Evolutionary conservation across 768 basidiomycete species (phyloP).

Genomic region (Polyporus arcularius): DNA sequence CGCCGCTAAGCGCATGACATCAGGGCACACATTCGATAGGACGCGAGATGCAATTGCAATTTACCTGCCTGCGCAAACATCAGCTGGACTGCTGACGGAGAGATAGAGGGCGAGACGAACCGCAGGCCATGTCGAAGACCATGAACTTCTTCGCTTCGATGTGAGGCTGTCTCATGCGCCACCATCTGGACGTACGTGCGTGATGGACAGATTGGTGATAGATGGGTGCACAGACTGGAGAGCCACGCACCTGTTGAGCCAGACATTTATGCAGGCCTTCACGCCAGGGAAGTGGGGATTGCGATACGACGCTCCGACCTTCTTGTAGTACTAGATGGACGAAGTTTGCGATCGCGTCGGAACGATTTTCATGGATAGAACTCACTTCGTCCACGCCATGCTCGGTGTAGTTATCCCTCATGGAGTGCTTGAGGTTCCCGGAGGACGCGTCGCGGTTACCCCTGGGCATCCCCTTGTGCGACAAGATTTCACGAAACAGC

Average conservation of each 20-base stretch:
- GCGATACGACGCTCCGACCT: slow-evolving; percentile 68
- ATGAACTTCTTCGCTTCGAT: slow-evolving; percentile 36
- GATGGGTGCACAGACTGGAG: not conserved
- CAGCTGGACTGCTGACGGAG: not conserved
- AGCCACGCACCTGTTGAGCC: slow-evolving; percentile 49
- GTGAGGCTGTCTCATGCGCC: slow-evolving; percentile 28
- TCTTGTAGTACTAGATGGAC: slow-evolving; percentile 53
- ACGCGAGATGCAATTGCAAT: slow-evolving; percentile 5
- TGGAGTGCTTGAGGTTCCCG: slow-evolving; percentile 39
- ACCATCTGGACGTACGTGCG: slow-evolving; percentile 33
- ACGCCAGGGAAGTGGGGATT: slow-evolving; percentile 75
- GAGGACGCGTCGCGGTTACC: slow-evolving; percentile 25
- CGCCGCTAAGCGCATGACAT: slow-evolving; percentile 46
- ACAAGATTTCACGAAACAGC: slow-evolving; percentile 13
- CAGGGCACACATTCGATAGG: slow-evolving; percentile 4
- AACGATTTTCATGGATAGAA: not conserved
- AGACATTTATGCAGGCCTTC: slow-evolving; percentile 51
- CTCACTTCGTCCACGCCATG: slow-evolving; percentile 63
- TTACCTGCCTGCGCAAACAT: slow-evolving; percentile 28
- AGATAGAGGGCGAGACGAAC: slow-evolving; percentile 25
- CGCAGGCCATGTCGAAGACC: slow-evolving; percentile 63
- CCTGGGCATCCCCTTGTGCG: slow-evolving; percentile 25
- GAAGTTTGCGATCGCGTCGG: not conserved
- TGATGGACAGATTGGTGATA: not conserved
- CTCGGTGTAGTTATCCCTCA: slow-evolving; percentile 51